A percentile compares a stretch with the other conserved stretches of the same genome.
These are phyloP conservation scores for Gaultheria prostrata DNA, from an alignment of 148 eudicot species.

Conservation along the genomic window DNA sequence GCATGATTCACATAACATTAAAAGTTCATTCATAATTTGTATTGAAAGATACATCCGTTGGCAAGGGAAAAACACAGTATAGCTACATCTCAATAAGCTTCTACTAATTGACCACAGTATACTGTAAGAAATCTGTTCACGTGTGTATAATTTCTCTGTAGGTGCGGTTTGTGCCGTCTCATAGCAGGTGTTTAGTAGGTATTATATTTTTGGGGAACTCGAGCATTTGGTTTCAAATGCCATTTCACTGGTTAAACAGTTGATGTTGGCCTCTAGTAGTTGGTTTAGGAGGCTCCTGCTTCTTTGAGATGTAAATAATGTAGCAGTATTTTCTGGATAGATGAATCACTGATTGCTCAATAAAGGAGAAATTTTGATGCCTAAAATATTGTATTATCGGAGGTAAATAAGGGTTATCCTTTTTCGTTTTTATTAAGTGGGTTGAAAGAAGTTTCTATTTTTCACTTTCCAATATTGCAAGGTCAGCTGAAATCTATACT, in stretches of 20 bases:
- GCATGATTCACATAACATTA: not conserved
- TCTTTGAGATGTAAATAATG: not conserved
- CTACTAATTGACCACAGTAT: not conserved
- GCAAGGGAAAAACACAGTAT: not conserved
- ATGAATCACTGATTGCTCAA: not conserved
- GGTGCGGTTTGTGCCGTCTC: not conserved
- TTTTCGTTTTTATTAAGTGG: too few relatives aligned
- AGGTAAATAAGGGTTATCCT: not conserved
- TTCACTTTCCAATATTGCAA: not conserved
- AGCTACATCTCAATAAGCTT: not conserved
- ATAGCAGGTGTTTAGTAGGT: not conserved
- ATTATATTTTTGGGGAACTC: not conserved
- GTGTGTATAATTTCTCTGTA: not conserved
- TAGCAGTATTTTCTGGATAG: not conserved
- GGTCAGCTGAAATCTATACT: too few relatives aligned
- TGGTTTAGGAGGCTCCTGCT: not conserved
- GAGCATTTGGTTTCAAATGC: not conserved
- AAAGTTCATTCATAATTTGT: not conserved
- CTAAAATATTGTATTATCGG: not conserved
- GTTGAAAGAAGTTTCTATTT: not conserved
- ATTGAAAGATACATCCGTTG: not conserved
- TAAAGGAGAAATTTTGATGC: not conserved
- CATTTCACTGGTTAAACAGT: not conserved
- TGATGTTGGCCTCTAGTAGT: not conserved
- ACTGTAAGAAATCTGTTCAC: not conserved